Evolutionary conservation across 2,329 filamentous ascomycete species (phyloP).

Genomic region (Neofusicoccum kwambonambiense): DNA sequence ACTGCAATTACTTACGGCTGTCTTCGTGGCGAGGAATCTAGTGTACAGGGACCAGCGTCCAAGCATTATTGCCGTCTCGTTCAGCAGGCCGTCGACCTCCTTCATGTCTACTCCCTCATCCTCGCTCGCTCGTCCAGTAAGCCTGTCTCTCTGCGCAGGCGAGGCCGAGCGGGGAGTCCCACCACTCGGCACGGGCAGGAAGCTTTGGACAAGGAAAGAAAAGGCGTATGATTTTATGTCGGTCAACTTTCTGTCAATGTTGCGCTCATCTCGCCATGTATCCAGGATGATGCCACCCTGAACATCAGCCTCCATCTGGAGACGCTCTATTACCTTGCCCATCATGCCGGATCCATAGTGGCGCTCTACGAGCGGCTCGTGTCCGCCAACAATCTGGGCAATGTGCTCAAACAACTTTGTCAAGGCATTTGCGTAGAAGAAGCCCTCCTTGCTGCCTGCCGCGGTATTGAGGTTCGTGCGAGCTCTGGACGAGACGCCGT

Average conservation of each 20-base stretch:
- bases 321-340: constrained; percentile 85
- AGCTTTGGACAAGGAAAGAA: constrained; percentile 94
- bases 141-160: constrained; percentile 55
- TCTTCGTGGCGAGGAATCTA: constrained; percentile 84
- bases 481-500: constrained; percentile 84
- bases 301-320: constrained; percentile 93
- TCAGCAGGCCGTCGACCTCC: constrained; percentile 83
- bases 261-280: constrained; percentile 89
- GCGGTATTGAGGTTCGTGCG: constrained; percentile 75
- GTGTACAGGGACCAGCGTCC: constrained; percentile 90
- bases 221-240: constrained; percentile 98
- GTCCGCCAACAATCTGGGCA: constrained; percentile 90
- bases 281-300: constrained; percentile 95
- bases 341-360: constrained; percentile 94
- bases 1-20: constrained; percentile 58
- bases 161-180: constrained; percentile 67
- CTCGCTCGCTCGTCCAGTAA: constrained; percentile 64
- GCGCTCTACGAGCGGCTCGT: constrained; percentile 85
- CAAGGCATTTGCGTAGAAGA: constrained; percentile 88
- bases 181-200: constrained; percentile 69
- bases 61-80: constrained; percentile 88
- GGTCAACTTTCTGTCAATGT: constrained; percentile 79
- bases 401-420: constrained; percentile 97
- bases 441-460: constrained; percentile 66
- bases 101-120: constrained; percentile 97